A percentile compares a stretch with the other conserved stretches of the same genome.
phyloP scores from a whole-genome alignment of 2,329 filamentous ascomycete species.

The Colletotrichum sp. region DNA sequence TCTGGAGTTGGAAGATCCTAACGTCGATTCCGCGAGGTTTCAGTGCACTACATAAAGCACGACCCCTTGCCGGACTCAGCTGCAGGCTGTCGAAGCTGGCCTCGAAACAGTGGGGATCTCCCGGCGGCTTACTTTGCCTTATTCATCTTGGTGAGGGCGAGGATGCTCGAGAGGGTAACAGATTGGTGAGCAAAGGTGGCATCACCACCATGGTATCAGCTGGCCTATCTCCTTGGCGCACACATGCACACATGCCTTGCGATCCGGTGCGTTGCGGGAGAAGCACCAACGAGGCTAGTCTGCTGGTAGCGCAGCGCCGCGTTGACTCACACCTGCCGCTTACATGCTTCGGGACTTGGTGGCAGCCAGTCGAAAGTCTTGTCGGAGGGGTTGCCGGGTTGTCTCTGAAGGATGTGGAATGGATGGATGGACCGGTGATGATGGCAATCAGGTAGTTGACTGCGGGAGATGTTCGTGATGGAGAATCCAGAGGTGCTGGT shows the following conservation, averaged over 20 bases:
- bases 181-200: background rate
- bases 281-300: background rate
- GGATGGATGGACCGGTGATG: background rate
- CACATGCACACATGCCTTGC: background rate
- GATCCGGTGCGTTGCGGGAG: background rate
- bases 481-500: background rate
- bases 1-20: background rate
- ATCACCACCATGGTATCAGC: background rate
- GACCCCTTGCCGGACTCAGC: background rate
- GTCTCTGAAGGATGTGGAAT: conserved; percentile 1
- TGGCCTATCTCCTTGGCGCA: background rate
- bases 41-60: background rate
- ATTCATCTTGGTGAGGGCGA: background rate
- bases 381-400: background rate
- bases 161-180: background rate
- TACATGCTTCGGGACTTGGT: background rate
- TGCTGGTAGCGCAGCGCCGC: background rate
- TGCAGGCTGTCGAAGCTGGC: background rate
- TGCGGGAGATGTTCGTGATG: background rate
- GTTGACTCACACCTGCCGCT: conserved; percentile 12
- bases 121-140: background rate
- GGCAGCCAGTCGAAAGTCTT: background rate
- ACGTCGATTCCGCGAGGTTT: background rate
- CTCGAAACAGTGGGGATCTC: background rate
- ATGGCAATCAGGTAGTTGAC: background rate